A percentile compares a stretch with the other conserved stretches of the same genome.
Evolutionary conservation across 805 yeast species (phyloP).

Genomic region (Candida ovalis): DNA sequence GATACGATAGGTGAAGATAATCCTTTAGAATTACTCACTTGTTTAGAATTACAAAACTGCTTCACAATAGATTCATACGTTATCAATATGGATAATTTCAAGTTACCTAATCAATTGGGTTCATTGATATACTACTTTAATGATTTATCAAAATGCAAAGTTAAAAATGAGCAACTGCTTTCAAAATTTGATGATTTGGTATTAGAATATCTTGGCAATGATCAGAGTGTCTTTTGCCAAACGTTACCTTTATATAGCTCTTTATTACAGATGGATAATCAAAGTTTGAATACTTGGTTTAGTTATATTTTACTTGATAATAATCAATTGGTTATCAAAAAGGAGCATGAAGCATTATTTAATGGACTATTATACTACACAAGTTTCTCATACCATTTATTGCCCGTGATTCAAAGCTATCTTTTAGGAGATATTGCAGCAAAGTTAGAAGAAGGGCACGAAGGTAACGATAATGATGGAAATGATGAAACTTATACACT

Average conservation of each 20-base stretch:
- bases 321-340: neutral
- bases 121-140: conserved; percentile 12
- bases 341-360: conserved; percentile 9
- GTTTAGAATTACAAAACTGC: conserved; percentile 9
- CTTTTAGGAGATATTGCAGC: conserved; percentile 4
- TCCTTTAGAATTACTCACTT: conserved; percentile 9
- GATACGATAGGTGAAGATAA: conserved; percentile 3
- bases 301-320: conserved; percentile 4
- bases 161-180: neutral
- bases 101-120: conserved; percentile 17
- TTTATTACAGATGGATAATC: conserved; percentile 9
- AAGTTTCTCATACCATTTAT: conserved; percentile 3
- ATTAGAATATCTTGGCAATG: neutral
- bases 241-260: conserved; percentile 11
- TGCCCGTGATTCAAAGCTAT: conserved; percentile 6
- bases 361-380: conserved; percentile 14
- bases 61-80: conserved; percentile 12
- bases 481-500: neutral
- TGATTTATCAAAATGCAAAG: conserved; percentile 3
- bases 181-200: conserved; percentile 1
- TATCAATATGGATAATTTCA: conserved; percentile 6
- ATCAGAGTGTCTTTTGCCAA: conserved; percentile 3
- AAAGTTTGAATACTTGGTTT: conserved; percentile 16
- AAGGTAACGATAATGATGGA: neutral
- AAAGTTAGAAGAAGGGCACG: neutral